phyloP scores from a whole-genome alignment of 257 asterid genomes.

The Penstemon davidsonii region DNA sequence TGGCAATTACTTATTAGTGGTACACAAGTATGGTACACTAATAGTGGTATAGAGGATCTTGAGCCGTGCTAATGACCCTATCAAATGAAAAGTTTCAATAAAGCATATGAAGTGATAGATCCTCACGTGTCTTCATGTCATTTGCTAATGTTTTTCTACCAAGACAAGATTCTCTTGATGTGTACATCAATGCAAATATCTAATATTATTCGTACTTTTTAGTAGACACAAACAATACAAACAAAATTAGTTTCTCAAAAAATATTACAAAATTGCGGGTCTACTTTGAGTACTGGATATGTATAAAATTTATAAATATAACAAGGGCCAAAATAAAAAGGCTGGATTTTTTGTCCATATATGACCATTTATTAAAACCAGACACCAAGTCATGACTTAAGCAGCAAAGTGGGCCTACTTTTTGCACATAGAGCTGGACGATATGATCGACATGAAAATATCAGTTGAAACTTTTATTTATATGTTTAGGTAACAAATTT shows the following conservation, averaged over 20 bases:
- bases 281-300: not conserved
- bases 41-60: too few species aligned
- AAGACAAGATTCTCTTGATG: not conserved
- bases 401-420: not conserved
- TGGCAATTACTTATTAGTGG: too few species aligned
- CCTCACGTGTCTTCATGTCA: not conserved
- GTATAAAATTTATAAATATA: not conserved
- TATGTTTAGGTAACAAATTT: not conserved
- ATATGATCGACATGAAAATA: not conserved
- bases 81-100: not conserved
- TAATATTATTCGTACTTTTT: too few species aligned
- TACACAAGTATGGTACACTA: too few species aligned
- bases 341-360: slow-evolving; percentile 11
- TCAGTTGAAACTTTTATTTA: not conserved
- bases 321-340: not conserved
- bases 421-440: not conserved
- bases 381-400: not conserved
- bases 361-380: slow-evolving; percentile 1
- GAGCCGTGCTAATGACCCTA: not conserved
- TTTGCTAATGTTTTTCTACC: not conserved
- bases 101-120: slow-evolving; percentile 22
- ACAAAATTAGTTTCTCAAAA: not conserved
- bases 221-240: too few species aligned
- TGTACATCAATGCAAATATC: too few species aligned
- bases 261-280: too few species aligned